Base-by-base conservation (phyloP, 2,329 filamentous ascomycete genomes). In the Fusarium decemcellulare region DNA sequence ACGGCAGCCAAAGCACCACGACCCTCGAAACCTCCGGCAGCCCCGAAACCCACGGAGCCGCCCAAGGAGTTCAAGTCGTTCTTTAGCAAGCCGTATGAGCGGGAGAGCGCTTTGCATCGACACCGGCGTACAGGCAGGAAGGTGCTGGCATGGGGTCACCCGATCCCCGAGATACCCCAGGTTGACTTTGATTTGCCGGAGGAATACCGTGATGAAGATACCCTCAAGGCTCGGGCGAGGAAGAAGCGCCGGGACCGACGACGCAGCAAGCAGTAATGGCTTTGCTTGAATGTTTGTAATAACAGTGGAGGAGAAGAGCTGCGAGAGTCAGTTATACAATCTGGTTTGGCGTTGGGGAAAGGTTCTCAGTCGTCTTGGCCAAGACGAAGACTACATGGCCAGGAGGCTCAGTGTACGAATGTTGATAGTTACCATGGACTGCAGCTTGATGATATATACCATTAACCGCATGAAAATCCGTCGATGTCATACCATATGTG, bases 41-140 rank as follows among this genome's bases (percentile, higher is more conserved):
- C 70, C 39, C 70, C 77, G 10, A 76, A 78, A 36, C 76, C 82
- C 37, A 80, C 81, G 16, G 75, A 80, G 30, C 81, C 82, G 11
- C 79, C 79, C 3, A 87, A 85, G 61, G 91, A 93, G 39, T 94
- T 98, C 76, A 92, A 85, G n/a, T 97, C 93, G 0, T 98, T 98
- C 82, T 98, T 94, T 77, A 80, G 86, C 16, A 94, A 96, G 80
- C 90, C 87, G 27, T 91, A 97, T 75, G 87, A 95, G 65, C 91
- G 95, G 29, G 93, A 94, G 23, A 89, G 90, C 8, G 94, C 95
- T 10, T 80, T 97, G n/a, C 91, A 89, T 65, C 90, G 89, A 71
- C 85, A 89, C 51, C 87, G 94, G 36, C 89, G 93, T 55, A 88
- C 90, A 52, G 89, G 90, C 44, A 87, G 93, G 52, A 92, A 87